Conservation (phyloP, 768 basidiomycete species). For the Lactarius sanguifluus region DNA sequence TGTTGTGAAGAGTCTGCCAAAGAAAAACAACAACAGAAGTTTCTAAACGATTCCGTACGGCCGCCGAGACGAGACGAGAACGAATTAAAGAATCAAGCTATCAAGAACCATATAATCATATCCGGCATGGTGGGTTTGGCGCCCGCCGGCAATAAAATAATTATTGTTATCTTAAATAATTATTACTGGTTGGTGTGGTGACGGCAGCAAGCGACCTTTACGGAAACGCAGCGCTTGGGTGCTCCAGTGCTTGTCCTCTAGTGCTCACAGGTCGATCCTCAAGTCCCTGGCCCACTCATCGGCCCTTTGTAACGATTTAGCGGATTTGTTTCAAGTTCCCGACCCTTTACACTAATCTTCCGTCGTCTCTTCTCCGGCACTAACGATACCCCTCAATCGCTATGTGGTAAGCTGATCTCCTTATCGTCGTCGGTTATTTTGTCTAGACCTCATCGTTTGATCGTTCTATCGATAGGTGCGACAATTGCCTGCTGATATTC, state of each 20-base stretch:
- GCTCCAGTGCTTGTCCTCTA: not conserved
- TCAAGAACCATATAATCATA: conserved; percentile 9
- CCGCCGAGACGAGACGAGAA: conserved; percentile 11
- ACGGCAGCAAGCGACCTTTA: conserved; percentile 19
- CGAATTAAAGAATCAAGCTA: conserved; percentile 7
- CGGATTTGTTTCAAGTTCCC: conserved; percentile 9
- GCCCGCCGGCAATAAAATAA: not conserved
- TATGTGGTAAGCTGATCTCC: conserved; percentile 27
- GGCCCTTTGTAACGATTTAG: conserved; percentile 15
- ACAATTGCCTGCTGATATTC: conserved; percentile 73
- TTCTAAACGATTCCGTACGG: conserved; percentile 2
- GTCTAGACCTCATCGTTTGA: conserved; percentile 1
- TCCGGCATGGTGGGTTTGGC: conserved; percentile 3
- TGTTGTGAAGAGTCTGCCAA: conserved; percentile 22
- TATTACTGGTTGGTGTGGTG: conserved; percentile 4
- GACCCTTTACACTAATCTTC: not conserved
- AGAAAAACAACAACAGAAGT: conserved; percentile 10
- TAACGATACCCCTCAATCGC: conserved; percentile 20
- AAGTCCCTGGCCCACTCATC: conserved; percentile 7
- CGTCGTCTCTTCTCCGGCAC: conserved; percentile 11
- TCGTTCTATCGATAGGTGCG: conserved; percentile 53
- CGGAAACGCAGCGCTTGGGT: conserved; percentile 10
- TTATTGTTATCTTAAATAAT: not conserved
- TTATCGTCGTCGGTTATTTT: not conserved
- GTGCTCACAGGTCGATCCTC: not conserved